These are phyloP conservation scores for Simplicillium aogashimaense DNA, from an alignment of 2,329 filamentous ascomycete species.

Conservation along the genomic window DNA sequence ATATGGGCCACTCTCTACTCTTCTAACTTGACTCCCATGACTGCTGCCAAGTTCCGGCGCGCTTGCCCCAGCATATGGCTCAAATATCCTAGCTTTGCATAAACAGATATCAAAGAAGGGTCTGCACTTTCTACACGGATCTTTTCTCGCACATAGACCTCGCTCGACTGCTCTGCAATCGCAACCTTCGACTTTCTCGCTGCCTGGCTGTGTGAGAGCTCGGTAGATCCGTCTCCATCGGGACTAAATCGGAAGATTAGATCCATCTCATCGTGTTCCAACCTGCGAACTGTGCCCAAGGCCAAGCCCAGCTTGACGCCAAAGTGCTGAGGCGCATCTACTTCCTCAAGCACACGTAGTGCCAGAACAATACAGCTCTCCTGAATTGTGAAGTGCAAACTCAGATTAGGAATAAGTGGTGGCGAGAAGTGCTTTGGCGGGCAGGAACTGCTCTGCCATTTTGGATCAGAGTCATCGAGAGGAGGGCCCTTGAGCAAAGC, in stretches of 20 bases:
- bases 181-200: slow-evolving; percentile 12
- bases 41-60: slow-evolving; percentile 61
- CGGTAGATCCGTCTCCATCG: slow-evolving; percentile 17
- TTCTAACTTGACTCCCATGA: slow-evolving; percentile 56
- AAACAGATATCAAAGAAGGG: slow-evolving; percentile 72
- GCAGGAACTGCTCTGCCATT: slow-evolving; percentile 34
- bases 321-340: slow-evolving; percentile 48
- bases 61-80: slow-evolving; percentile 63
- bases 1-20: slow-evolving; percentile 3
- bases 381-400: slow-evolving; percentile 61
- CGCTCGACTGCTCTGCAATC: neutral
- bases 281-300: slow-evolving; percentile 52
- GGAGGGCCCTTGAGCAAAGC: slow-evolving; percentile 46
- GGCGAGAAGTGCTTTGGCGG: slow-evolving; percentile 32
- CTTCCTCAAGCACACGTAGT: slow-evolving; percentile 60
- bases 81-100: slow-evolving; percentile 73
- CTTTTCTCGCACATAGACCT: slow-evolving; percentile 84
- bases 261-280: slow-evolving; percentile 73
- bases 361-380: slow-evolving; percentile 62
- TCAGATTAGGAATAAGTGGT: slow-evolving; percentile 50
- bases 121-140: slow-evolving; percentile 82
- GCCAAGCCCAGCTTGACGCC: slow-evolving; percentile 61
- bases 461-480: slow-evolving; percentile 25
- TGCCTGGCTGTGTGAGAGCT: slow-evolving; percentile 13
- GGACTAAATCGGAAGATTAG: slow-evolving; percentile 56